Evolutionary conservation across 176 grass and related monocot species (phyloP).

Genomic region (Musa beccarii): DNA sequence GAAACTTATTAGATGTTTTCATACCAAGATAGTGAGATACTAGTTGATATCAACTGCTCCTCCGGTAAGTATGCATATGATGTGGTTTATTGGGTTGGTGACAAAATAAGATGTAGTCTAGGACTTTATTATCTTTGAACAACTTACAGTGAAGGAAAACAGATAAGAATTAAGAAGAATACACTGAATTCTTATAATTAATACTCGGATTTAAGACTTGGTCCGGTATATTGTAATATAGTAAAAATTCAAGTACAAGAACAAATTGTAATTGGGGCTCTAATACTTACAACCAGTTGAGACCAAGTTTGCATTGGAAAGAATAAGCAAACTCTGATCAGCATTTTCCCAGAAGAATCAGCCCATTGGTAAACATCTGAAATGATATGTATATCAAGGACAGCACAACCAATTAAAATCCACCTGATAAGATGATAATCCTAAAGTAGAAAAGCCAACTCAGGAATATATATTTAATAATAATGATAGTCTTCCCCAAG

Average conservation of each 20-base stretch:
- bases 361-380: conserved; percentile 81
- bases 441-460: background rate
- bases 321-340: conserved; percentile 78
- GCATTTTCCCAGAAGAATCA: conserved; percentile 69
- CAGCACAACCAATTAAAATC: background rate
- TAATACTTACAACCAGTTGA: conserved; percentile 45
- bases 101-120: background rate
- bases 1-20: background rate
- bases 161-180: background rate
- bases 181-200: background rate
- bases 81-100: background rate
- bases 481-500: background rate
- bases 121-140: background rate
- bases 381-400: background rate
- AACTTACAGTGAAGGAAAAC: background rate
- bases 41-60: background rate
- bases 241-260: background rate
- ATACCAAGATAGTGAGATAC: background rate
- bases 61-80: background rate
- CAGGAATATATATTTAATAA: background rate
- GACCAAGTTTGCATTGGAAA: conserved; percentile 78
- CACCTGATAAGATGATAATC: background rate
- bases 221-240: background rate
- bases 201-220: background rate
- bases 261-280: background rate